phyloP scores from a whole-genome alignment of 2,329 filamentous ascomycete species.

The Colletotrichum sp. region DNA sequence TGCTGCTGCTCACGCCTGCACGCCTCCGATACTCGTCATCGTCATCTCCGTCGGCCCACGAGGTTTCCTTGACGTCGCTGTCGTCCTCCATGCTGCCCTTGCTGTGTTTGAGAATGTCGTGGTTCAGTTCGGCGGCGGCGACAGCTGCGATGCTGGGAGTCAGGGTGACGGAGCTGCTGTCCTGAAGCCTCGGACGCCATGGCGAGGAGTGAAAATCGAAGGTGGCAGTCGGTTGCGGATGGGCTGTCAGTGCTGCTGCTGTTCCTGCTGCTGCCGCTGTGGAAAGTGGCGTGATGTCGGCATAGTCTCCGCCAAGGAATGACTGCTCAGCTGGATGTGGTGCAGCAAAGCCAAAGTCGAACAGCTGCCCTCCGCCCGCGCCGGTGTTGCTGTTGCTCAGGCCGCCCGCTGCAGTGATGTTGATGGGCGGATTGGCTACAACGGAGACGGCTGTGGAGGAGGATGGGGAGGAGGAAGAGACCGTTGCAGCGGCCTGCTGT shows the following conservation, averaged over 20 bases:
- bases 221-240: slow-evolving; percentile 2
- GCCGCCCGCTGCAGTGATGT: background rate
- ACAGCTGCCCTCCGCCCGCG: background rate
- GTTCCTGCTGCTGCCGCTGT: background rate
- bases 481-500: background rate
- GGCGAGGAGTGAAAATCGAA: slow-evolving; percentile 17
- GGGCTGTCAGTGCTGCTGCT: background rate
- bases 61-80: slow-evolving; percentile 6
- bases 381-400: background rate
- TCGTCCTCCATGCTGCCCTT: slow-evolving; percentile 15
- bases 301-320: slow-evolving; percentile 20
- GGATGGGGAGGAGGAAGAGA: background rate
- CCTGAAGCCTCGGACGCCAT: slow-evolving; percentile 12
- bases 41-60: background rate
- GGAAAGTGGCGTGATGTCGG: slow-evolving; percentile 21
- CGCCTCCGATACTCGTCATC: background rate
- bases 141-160: slow-evolving; percentile 13
- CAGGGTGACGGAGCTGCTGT: slow-evolving; percentile 12
- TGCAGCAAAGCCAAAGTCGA: slow-evolving; percentile 15
- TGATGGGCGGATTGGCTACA: background rate
- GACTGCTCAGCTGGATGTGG: slow-evolving; percentile 10
- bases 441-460: background rate
- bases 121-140: slow-evolving; percentile 13
- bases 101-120: slow-evolving; percentile 12
- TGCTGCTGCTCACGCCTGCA: background rate